Evolutionary conservation across 805 yeast genomes (phyloP).

Genomic region (Candida khao-thaluensis): DNA sequence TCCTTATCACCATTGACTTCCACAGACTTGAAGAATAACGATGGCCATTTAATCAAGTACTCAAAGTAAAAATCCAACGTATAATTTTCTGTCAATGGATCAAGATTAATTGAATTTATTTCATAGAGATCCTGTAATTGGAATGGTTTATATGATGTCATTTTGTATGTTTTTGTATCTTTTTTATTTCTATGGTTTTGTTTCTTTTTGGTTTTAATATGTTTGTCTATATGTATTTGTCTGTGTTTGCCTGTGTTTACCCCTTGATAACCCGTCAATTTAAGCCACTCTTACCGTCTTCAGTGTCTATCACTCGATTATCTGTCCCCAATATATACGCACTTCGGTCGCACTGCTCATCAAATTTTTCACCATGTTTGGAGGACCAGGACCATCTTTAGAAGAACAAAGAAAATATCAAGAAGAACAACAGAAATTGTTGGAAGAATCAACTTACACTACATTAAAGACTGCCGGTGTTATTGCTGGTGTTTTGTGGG

Average conservation of each 20-base stretch:
- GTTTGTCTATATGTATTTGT: background rate
- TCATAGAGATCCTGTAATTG: constrained; percentile 80
- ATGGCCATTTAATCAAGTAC: constrained; percentile 84
- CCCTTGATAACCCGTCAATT: too few species aligned
- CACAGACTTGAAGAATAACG: constrained; percentile 75
- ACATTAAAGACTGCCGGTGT: constrained; percentile 60
- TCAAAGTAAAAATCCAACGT: constrained; percentile 79
- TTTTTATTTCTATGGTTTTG: background rate
- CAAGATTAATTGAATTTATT: constrained; percentile 75
- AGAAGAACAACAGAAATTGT: constrained; percentile 67
- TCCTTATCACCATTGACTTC: constrained; percentile 37
- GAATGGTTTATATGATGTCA: constrained; percentile 90
- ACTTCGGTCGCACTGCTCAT: background rate
- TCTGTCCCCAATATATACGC: too few species aligned
- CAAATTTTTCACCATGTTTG: constrained; percentile 33
- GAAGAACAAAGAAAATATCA: constrained; percentile 6
- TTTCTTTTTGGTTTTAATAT: background rate
- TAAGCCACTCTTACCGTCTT: too few species aligned
- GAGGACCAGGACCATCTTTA: constrained; percentile 48
- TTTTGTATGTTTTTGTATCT: constrained; percentile 22
- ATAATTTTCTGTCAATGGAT: constrained; percentile 89
- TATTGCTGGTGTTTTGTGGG: constrained; percentile 66
- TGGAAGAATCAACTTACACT: constrained; percentile 58
- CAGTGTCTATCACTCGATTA: too few species aligned
- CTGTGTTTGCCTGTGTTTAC: background rate